Percentiles rank a stretch among this genome's conserved stretches.
These are phyloP conservation scores for Lineolata rhizophorae DNA, from an alignment of 495 filamentous ascomycete species.

Conservation along the genomic window DNA sequence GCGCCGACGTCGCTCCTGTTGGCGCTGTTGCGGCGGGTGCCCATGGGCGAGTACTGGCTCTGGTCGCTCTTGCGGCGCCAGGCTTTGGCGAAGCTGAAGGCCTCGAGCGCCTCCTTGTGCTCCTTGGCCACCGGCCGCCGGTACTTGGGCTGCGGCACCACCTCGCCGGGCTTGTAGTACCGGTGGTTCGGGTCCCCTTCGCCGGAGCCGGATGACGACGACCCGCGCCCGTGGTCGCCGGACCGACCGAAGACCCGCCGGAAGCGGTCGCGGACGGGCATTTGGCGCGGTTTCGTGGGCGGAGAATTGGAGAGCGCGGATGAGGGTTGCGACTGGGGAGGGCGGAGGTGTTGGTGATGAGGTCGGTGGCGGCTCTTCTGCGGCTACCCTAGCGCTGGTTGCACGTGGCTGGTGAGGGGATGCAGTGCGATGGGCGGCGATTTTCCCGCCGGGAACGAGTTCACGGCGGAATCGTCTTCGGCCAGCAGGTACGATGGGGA, in stretches of 20 bases:
- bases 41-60: slow-evolving; percentile 18
- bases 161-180: slow-evolving; percentile 20
- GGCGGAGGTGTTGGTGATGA: slow-evolving; percentile 1
- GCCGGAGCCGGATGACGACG: slow-evolving; percentile 1
- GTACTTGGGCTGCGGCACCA: slow-evolving; percentile 21
- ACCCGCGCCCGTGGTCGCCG: no score
- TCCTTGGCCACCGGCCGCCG: slow-evolving; percentile 17
- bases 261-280: slow-evolving; percentile 19
- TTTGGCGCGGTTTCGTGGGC: slow-evolving; percentile 6
- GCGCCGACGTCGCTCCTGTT: no score
- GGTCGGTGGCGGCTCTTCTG: no score
- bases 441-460: no score
- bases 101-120: slow-evolving; percentile 19
- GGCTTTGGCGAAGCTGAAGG: slow-evolving; percentile 16
- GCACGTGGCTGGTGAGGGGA: no score
- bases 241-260: slow-evolving; percentile 14
- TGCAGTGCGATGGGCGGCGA: no score
- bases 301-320: slow-evolving; percentile 1
- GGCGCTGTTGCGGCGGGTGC: slow-evolving; percentile 15
- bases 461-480: no score
- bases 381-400: no score
- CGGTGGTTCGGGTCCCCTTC: slow-evolving; percentile 5
- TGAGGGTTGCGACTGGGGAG: neutral
- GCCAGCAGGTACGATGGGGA: no score
- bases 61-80: slow-evolving; percentile 16